Evolutionary conservation across 768 basidiomycete genomes (phyloP).

Genomic region (Calocera viscosa): DNA sequence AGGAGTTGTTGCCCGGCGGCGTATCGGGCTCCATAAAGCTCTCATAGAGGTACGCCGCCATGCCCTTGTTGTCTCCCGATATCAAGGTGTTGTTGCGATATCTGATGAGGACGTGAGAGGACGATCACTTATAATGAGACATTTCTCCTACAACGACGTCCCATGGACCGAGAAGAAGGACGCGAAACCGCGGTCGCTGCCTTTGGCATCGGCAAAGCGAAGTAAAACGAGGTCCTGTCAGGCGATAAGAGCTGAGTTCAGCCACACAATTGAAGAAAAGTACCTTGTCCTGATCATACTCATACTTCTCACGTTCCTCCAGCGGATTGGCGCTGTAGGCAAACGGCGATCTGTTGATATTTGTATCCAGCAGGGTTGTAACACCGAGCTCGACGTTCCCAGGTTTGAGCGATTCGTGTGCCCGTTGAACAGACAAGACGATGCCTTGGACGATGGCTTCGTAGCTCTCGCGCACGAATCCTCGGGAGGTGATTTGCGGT

Average conservation of each 20-base stretch:
- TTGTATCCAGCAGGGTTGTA: conserved; percentile 46
- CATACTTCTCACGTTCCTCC: conserved; percentile 52
- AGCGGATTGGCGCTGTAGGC: conserved; percentile 67
- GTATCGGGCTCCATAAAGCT: conserved; percentile 48
- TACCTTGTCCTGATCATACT: conserved; percentile 59
- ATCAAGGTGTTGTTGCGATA: conserved; percentile 68
- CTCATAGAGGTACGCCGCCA: conserved; percentile 73
- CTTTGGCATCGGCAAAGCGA: not conserved
- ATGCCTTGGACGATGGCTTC: conserved; percentile 48
- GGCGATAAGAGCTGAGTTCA: not conserved
- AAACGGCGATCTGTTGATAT: conserved; percentile 61
- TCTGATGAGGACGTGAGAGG: not conserved
- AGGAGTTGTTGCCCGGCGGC: conserved; percentile 56
- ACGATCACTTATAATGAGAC: not conserved
- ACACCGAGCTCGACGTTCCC: conserved; percentile 56
- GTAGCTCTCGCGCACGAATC: conserved; percentile 59
- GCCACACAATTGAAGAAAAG: not conserved
- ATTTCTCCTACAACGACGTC: conserved; percentile 53
- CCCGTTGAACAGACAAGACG: conserved; percentile 53
- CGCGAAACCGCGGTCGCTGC: not conserved
- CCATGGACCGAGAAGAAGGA: conserved; percentile 42
- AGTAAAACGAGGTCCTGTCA: not conserved
- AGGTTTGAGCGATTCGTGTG: conserved; percentile 47
- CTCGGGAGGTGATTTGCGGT: conserved; percentile 60
- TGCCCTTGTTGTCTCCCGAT: conserved; percentile 72